These are phyloP conservation scores for Puya raimondii DNA, from an alignment of 176 grass and related monocot species.

Conservation along the genomic window DNA sequence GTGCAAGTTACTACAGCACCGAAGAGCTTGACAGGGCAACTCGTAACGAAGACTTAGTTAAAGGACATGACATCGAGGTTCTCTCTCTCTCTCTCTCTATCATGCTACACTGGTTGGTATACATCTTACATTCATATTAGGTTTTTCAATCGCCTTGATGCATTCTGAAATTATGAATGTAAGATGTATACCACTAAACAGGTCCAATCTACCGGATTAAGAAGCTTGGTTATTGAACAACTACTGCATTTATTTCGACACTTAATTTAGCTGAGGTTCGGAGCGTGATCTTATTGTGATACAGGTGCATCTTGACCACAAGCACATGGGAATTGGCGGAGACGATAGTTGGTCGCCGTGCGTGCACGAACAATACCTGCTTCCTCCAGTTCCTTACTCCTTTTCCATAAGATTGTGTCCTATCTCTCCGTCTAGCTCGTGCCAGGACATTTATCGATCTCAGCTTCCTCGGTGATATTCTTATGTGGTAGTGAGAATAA, in stretches of 20 bases:
- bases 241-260: too few species aligned
- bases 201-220: too few species aligned
- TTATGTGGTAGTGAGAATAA: background rate
- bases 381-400: conserved; percentile 43
- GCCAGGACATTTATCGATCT: conserved; percentile 60
- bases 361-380: conserved; percentile 67
- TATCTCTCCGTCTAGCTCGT: conserved; percentile 43
- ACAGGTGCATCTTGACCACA: conserved; percentile 90
- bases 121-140: background rate
- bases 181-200: too few species aligned
- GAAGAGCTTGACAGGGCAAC: conserved; percentile 63
- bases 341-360: conserved; percentile 87
- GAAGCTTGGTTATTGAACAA: too few species aligned
- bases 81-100: conserved; percentile 4
- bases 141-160: background rate
- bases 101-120: background rate
- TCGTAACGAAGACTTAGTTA: conserved; percentile 50
- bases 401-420: conserved; percentile 65
- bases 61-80: conserved; percentile 70
- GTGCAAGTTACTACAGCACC: conserved; percentile 58
- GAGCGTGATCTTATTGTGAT: conserved; percentile 1
- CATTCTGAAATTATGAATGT: background rate
- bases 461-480: conserved; percentile 21
- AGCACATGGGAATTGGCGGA: conserved; percentile 79
- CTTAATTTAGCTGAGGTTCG: background rate